A percentile compares a stretch with the other conserved stretches of the same genome.
Evolutionary conservation across 2,329 filamentous ascomycete species (phyloP).

Genomic region (Didymella keratinophila): DNA sequence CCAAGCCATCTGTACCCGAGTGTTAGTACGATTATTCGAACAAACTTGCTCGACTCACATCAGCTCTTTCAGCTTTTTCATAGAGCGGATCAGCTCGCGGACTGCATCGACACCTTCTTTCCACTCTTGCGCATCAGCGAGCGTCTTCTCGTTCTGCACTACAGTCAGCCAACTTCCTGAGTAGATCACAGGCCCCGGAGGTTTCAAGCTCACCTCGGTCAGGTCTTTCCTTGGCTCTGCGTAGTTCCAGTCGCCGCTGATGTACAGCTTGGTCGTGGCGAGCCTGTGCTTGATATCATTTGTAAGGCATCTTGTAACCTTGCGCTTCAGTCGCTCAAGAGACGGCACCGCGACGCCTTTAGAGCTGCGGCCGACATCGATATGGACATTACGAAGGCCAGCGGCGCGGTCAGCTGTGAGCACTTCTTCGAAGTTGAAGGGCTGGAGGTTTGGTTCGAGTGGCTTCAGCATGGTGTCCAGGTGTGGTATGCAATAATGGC

Average conservation of each 20-base stretch:
- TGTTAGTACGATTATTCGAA: not conserved
- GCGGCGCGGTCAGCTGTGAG: constrained; percentile 20
- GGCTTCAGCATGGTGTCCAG: constrained; percentile 23
- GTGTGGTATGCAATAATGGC: not conserved
- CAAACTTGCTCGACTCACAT: constrained; percentile 30
- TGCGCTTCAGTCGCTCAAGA: constrained; percentile 16
- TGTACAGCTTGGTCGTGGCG: constrained; percentile 34
- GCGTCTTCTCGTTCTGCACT: constrained; percentile 5
- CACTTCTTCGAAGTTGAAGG: constrained; percentile 25
- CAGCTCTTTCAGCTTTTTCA: constrained; percentile 37
- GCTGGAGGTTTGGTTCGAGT: constrained; percentile 16
- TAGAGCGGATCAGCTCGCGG: constrained; percentile 28
- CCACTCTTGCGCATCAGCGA: constrained; percentile 26
- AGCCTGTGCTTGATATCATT: constrained; percentile 1
- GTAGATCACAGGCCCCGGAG: not conserved
- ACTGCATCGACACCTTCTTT: constrained; percentile 28
- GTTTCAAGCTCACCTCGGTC: constrained; percentile 1
- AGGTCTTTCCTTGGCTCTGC: not conserved
- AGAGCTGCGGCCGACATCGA: constrained; percentile 29
- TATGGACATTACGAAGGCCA: constrained; percentile 22
- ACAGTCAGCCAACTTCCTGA: not conserved
- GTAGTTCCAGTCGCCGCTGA: constrained; percentile 37
- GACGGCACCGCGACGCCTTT: constrained; percentile 21
- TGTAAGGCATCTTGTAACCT: constrained; percentile 18
- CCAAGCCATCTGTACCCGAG: constrained; percentile 37